Conservation (phyloP, 2,329 filamentous ascomycete genomes). For the Alternaria alternata region DNA sequence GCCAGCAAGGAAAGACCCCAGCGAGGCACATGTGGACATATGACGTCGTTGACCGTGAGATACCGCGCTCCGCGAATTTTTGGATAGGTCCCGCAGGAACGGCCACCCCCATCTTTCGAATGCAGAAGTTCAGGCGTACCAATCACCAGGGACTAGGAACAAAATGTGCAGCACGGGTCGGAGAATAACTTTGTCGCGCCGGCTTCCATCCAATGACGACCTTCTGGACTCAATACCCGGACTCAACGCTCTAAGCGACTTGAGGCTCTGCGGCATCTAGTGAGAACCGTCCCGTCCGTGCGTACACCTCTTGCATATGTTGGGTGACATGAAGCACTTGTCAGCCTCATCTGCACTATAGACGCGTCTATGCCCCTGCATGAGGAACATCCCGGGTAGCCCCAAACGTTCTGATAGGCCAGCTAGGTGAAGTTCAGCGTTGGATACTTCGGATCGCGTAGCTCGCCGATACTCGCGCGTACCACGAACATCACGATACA, state of each 20-base stretch:
- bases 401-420: neutral
- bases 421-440: neutral
- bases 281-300: neutral
- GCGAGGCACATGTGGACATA: neutral
- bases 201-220: constrained; percentile 1
- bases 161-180: neutral
- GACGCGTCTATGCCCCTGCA: constrained; percentile 8
- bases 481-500: neutral
- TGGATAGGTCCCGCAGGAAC: neutral
- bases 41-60: neutral
- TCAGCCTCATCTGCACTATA: constrained; percentile 10
- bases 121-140: constrained; percentile 8
- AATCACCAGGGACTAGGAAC: neutral
- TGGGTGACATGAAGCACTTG: constrained; percentile 10
- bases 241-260: constrained; percentile 3
- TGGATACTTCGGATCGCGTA: neutral
- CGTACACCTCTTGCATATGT: constrained; percentile 4
- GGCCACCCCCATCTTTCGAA: neutral
- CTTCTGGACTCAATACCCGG: neutral
- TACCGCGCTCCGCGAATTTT: neutral
- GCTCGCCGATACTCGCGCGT: neutral
- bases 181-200: neutral
- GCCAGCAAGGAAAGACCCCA: neutral
- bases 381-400: neutral
- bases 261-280: constrained; percentile 19